Evolutionary conservation across 1,139 yeast genomes (phyloP), one percentile per base, ranked within the genome.

Genomic region (Lodderomyces jiufengensis): DNA sequence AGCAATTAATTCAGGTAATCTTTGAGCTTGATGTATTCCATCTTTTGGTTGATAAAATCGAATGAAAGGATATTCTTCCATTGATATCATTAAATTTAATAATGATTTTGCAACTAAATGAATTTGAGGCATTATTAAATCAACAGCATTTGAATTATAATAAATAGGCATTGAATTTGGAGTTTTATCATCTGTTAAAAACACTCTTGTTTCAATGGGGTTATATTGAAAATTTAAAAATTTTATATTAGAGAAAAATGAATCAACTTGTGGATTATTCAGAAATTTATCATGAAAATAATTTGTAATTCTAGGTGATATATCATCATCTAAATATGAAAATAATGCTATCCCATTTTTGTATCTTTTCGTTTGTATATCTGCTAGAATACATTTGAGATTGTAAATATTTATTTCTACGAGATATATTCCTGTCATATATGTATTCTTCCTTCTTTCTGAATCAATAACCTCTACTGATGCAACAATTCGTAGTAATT

Each of bases 1-100:
- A 0, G 97, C 97, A 33, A 92, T 70, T 58, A 83, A 66, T 49
- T 74, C 80, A 1, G 95, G 84, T 15, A 88, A 63, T 24, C 78
- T 61, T 4, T 83, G 69, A 0, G 95, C 86, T 24, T 69, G 70
- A 45, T 64, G 63, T 33, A 63, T 57, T 2, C 63, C 55, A 15
- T 73, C 70, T 34, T 68, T 67, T 9, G 82, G 79, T 3, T 72
- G 57, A 54, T 78, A 80, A 59, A 78, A 87, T 44, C 98, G 70
- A 24, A 92, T 77, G 32, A 84, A 74, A 2, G 98, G 98, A 50
- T 84, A 85, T 53, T 90, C 97, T 10, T 95, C 95, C 2, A 94
- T 78, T 8, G 84, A 55, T 3, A 84, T 76, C 68, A 95, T 84
- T 24, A 85, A 51, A 45, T 82, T 78, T 24, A 87, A 78, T 49